Conservation (phyloP, 75 land plant genomes). For the Isoetes taiwanensis region DNA sequence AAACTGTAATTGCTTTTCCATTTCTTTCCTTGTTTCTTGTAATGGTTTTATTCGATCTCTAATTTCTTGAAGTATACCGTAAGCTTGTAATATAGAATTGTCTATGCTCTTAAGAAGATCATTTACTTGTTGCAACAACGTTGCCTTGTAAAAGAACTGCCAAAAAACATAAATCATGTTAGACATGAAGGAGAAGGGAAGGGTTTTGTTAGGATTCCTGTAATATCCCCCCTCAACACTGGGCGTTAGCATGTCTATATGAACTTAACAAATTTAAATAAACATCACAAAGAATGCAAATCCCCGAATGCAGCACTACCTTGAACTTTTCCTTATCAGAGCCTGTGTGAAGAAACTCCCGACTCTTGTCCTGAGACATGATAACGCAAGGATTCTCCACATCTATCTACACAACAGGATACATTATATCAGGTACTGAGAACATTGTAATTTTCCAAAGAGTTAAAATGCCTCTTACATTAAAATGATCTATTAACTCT, state of each 20-base stretch:
- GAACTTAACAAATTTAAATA: too few relatives aligned
- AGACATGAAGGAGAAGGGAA: too few relatives aligned
- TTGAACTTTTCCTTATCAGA: slow-evolving; percentile 87
- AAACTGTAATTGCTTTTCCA: slow-evolving; percentile 55
- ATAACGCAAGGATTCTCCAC: slow-evolving; percentile 98
- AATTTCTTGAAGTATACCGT: slow-evolving; percentile 34
- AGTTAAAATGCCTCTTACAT: slow-evolving; percentile 74
- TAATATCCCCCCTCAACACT: too few relatives aligned
- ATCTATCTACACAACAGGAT: slow-evolving; percentile 50
- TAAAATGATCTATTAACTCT: slow-evolving; percentile 80
- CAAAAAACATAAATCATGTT: not conserved
- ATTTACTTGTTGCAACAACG: slow-evolving; percentile 76
- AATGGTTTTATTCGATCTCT: slow-evolving; percentile 53
- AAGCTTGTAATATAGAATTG: slow-evolving; percentile 27
- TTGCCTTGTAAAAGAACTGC: slow-evolving; percentile 89
- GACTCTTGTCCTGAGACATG: slow-evolving; percentile 97
- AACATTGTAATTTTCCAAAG: too few relatives aligned
- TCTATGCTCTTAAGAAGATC: slow-evolving; percentile 45
- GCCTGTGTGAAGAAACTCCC: slow-evolving; percentile 93
- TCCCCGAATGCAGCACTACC: slow-evolving; percentile 18
- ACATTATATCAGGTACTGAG: too few relatives aligned
- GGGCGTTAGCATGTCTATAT: too few relatives aligned
- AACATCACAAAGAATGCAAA: not conserved
- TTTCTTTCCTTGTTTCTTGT: slow-evolving; percentile 34
- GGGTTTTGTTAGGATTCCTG: too few relatives aligned